A percentile compares a stretch with the other conserved stretches of the same genome.
phyloP scores from a whole-genome alignment of 2,329 filamentous ascomycete species.

The Calonectria pseudoreteaudii region DNA sequence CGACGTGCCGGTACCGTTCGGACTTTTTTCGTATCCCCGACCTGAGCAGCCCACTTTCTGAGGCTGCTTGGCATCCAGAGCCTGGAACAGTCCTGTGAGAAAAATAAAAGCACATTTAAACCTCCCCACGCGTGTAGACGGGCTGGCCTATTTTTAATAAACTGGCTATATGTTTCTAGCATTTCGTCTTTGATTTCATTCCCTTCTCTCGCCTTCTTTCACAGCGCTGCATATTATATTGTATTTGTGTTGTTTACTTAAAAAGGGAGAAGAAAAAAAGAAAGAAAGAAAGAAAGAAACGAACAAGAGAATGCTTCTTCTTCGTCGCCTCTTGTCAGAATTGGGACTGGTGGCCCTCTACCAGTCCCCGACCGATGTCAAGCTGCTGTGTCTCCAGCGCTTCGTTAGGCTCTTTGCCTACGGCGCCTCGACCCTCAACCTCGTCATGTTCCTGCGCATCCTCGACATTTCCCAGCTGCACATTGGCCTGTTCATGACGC shows the following conservation, averaged over 20 bases:
- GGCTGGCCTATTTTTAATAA: background rate
- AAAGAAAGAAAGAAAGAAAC: no score
- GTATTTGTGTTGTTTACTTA: no score
- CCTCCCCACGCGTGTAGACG: background rate
- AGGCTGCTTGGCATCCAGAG: background rate
- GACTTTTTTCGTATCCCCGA: conserved; percentile 15
- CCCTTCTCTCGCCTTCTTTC: background rate
- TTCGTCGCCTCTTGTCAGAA: conserved; percentile 24
- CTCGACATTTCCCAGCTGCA: conserved; percentile 62
- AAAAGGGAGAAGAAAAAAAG: no score
- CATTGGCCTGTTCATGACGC: conserved; percentile 74
- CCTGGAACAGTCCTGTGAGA: background rate
- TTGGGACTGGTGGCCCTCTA: conserved; percentile 43
- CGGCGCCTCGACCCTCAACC: conserved; percentile 67
- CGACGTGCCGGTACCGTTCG: background rate
- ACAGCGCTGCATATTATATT: background rate
- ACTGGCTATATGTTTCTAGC: background rate
- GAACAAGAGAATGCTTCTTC: background rate
- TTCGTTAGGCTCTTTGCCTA: conserved; percentile 74
- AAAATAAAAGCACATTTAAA: background rate
- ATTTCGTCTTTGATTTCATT: background rate
- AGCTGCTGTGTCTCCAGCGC: conserved; percentile 68
- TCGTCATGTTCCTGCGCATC: conserved; percentile 66
- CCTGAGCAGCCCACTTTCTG: background rate
- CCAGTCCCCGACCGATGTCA: conserved; percentile 43